Conservation (phyloP, 2,329 filamentous ascomycete genomes). For the Pseudonectria buxi region DNA sequence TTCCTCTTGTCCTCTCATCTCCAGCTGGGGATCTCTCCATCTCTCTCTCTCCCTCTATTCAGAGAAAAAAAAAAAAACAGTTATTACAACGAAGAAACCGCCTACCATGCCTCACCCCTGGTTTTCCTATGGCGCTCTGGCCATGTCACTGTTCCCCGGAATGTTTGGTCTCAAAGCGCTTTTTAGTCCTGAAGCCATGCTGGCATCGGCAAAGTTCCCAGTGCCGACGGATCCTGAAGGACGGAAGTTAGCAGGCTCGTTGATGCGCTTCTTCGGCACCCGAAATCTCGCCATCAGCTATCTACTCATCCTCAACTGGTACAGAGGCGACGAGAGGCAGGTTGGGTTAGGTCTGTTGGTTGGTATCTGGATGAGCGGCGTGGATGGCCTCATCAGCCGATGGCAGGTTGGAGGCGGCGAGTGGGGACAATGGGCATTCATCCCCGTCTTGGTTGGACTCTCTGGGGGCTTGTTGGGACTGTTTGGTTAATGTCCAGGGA, state of each 20-base stretch:
- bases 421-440: constrained; percentile 16
- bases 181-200: constrained; percentile 7
- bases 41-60: too few species aligned
- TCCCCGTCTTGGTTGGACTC: constrained; percentile 3
- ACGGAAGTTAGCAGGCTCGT: constrained; percentile 2
- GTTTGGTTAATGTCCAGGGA: too few species aligned
- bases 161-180: constrained; percentile 12
- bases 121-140: constrained; percentile 9
- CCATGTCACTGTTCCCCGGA: constrained; percentile 7
- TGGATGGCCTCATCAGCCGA: constrained; percentile 13
- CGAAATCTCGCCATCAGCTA: constrained; percentile 15
- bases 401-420: constrained; percentile 10
- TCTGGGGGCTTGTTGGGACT: too few species aligned
- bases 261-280: constrained; percentile 11
- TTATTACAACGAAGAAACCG: too few species aligned
- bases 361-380: constrained; percentile 2
- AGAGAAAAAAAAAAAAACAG: too few species aligned
- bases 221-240: constrained; percentile 8
- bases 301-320: constrained; percentile 10
- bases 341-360: constrained; percentile 5
- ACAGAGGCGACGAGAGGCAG: constrained; percentile 6
- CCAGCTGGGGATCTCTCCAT: too few species aligned
- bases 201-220: constrained; percentile 9
- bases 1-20: too few species aligned
- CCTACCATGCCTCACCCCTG: too few species aligned